phyloP scores from a whole-genome alignment of 768 basidiomycete species.

The Suillus bovinus region DNA sequence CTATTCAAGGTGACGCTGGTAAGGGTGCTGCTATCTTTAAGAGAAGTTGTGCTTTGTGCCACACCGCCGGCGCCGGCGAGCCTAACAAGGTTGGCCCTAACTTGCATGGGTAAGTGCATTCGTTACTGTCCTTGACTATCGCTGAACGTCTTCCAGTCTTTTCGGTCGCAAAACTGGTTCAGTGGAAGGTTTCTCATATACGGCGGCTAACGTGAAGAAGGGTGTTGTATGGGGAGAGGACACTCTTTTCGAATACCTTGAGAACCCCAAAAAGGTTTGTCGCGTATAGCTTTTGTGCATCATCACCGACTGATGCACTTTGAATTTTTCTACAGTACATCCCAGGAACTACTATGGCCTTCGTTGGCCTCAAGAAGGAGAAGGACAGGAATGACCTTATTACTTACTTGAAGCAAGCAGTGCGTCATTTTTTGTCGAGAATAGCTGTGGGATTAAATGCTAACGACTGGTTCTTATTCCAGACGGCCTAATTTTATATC shows the following conservation, averaged over 20 bases:
- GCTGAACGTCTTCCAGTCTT: slow-evolving; percentile 43
- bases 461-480: slow-evolving; percentile 3
- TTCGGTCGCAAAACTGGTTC: slow-evolving; percentile 89
- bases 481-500: slow-evolving; percentile 30
- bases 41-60: slow-evolving; percentile 94
- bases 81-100: slow-evolving; percentile 93
- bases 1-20: slow-evolving; percentile 64
- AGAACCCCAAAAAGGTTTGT: slow-evolving; percentile 94
- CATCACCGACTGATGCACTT: not conserved
- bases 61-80: slow-evolving; percentile 78
- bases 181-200: slow-evolving; percentile 86
- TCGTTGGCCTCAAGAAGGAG: slow-evolving; percentile 97
- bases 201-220: slow-evolving; percentile 95
- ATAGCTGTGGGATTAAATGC: not conserved
- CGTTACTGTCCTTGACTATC: not conserved
- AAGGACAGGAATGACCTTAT: slow-evolving; percentile 96
- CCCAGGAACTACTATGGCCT: slow-evolving; percentile 98
- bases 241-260: slow-evolving; percentile 94
- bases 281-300: not conserved
- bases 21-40: slow-evolving; percentile 98
- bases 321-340: slow-evolving; percentile 62
- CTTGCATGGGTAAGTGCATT: slow-evolving; percentile 75
- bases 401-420: slow-evolving; percentile 75
- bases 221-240: slow-evolving; percentile 82
- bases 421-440: slow-evolving; percentile 36